phyloP scores from a whole-genome alignment of 1,139 yeast genomes.

The Candida sanyaensis region DNA sequence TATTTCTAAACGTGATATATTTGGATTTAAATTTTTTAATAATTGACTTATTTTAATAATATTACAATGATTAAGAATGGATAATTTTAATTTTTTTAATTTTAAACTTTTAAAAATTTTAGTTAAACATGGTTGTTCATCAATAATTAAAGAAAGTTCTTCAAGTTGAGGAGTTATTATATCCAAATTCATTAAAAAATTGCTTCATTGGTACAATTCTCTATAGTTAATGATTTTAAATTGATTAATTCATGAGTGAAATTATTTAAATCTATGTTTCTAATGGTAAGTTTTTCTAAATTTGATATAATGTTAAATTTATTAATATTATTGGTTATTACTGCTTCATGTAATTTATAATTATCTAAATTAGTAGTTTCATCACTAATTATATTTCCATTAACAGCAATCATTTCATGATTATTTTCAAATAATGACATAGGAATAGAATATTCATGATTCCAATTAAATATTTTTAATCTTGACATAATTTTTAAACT shows the following conservation, averaged over 20 bases:
- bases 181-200: constrained; percentile 4
- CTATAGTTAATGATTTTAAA: constrained; percentile 11
- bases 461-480: constrained; percentile 26
- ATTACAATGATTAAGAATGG: constrained; percentile 4
- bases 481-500: constrained; percentile 22
- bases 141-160: constrained; percentile 4
- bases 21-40: neutral
- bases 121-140: constrained; percentile 8
- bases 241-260: constrained; percentile 4
- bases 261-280: constrained; percentile 9
- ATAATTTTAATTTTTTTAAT: constrained; percentile 4
- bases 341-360: constrained; percentile 1
- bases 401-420: constrained; percentile 2
- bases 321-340: neutral
- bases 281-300: constrained; percentile 6
- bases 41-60: neutral
- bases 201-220: constrained; percentile 12
- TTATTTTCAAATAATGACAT: constrained; percentile 6
- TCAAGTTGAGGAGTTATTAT: constrained; percentile 4
- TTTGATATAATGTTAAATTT: neutral
- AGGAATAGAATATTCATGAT: constrained; percentile 6
- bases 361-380: neutral
- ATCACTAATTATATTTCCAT: constrained; percentile 8
- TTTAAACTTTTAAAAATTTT: constrained; percentile 5
- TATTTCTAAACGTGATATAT: constrained; percentile 3